Conservation (phyloP, 225 moss, liverwort and hornwort species). For the Physcomitrellopsis africana region DNA sequence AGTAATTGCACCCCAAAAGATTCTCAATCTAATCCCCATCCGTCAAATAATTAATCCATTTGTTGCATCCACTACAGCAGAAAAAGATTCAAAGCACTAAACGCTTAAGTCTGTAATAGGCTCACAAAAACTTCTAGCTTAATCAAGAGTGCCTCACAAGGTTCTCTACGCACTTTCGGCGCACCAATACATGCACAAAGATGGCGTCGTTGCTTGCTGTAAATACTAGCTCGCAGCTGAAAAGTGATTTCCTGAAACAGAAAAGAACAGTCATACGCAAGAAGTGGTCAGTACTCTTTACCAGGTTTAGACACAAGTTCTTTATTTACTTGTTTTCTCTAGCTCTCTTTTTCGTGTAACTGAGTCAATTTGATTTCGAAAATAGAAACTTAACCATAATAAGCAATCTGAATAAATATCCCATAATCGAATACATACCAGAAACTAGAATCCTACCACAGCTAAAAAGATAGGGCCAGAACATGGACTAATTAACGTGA, state of each 20-base stretch:
- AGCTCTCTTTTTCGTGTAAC: not conserved
- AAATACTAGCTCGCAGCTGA: constrained; percentile 90
- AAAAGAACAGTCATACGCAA: constrained; percentile 15
- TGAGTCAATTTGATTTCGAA: not conserved
- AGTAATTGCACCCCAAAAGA: constrained; percentile 15
- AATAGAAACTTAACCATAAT: not conserved
- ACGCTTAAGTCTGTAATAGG: constrained; percentile 15
- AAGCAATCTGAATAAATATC: constrained; percentile 2
- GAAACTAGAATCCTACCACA: not conserved
- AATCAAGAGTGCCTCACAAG: constrained; percentile 65
- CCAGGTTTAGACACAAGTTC: not conserved
- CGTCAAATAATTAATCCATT: not conserved
- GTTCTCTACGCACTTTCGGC: constrained; percentile 95
- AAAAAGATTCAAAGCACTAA: constrained; percentile 10
- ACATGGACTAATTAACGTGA: not conserved
- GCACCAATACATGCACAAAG: constrained; percentile 92
- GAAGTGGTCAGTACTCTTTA: constrained; percentile 14
- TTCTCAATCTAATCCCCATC: not conserved
- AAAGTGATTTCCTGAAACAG: constrained; percentile 79
- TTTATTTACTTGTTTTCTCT: not conserved
- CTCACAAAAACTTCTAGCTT: constrained; percentile 51
- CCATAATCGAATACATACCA: not conserved
- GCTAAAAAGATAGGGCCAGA: not conserved
- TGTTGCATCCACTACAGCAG: not conserved
- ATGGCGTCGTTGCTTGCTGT: constrained; percentile 96